Evolutionary conservation across 2,329 filamentous ascomycete genomes (phyloP).

Genomic region (Metarhizium humberi): DNA sequence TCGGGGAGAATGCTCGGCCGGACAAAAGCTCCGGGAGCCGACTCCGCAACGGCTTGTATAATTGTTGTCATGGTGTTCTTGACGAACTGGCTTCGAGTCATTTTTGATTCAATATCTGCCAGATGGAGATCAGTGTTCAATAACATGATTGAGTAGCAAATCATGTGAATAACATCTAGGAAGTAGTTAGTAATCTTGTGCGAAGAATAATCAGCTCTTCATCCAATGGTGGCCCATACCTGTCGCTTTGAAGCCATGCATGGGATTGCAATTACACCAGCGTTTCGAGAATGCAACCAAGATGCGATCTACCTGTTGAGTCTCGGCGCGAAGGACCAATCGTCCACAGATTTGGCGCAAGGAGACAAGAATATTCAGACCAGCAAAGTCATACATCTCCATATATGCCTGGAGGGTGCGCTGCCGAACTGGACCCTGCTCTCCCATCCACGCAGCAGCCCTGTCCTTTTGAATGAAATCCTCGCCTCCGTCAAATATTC

Average conservation of each 20-base stretch:
- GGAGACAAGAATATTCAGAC: conserved; percentile 68
- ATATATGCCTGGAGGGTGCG: conserved; percentile 69
- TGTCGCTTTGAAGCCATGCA: conserved; percentile 82
- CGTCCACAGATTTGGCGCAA: conserved; percentile 75
- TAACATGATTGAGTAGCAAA: conserved; percentile 90
- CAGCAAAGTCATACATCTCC: conserved; percentile 80
- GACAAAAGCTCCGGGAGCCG: conserved; percentile 58
- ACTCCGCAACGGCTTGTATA: conserved; percentile 63
- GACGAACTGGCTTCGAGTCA: conserved; percentile 90
- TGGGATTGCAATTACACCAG: conserved; percentile 90
- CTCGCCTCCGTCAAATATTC: conserved; percentile 78
- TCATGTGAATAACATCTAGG: conserved; percentile 83
- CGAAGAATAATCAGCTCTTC: neutral
- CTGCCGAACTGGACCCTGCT: conserved; percentile 52
- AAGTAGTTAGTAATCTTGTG: neutral
- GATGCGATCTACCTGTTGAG: conserved; percentile 93
- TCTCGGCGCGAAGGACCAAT: conserved; percentile 79
- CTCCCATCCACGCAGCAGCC: conserved; percentile 83
- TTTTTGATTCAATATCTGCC: conserved; percentile 91
- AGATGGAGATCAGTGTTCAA: conserved; percentile 94
- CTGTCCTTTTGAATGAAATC: conserved; percentile 70
- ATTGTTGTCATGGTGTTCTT: conserved; percentile 95
- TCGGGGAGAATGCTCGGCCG: conserved; percentile 46
- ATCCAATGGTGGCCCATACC: conserved; percentile 42
- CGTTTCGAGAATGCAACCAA: conserved; percentile 78